These are phyloP conservation scores for Phyllosticta citribraziliensis DNA, from an alignment of 2,329 filamentous ascomycete species.

Conservation along the genomic window DNA sequence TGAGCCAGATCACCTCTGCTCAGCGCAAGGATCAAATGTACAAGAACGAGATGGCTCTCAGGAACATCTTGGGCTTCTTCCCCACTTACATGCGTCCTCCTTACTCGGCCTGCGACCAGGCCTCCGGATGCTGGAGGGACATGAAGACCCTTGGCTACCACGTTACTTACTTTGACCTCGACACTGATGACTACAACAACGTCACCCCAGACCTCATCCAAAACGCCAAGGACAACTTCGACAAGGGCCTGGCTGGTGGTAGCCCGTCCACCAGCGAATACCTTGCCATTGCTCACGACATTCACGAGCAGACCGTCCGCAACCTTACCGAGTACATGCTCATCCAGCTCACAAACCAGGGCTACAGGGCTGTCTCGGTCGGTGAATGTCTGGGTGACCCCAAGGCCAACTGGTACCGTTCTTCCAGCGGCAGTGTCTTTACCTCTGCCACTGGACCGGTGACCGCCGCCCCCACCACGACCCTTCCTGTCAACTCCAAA, in stretches of 20 bases:
- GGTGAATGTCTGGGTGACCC: slow-evolving; percentile 40
- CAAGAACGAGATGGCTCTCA: slow-evolving; percentile 46
- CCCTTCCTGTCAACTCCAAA: slow-evolving; percentile 21
- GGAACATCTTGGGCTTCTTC: slow-evolving; percentile 46
- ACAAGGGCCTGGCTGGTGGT: slow-evolving; percentile 31
- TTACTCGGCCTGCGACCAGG: slow-evolving; percentile 37
- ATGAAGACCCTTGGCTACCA: slow-evolving; percentile 45
- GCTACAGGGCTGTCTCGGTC: slow-evolving; percentile 37
- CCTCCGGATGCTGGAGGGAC: slow-evolving; percentile 29
- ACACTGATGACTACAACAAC: slow-evolving; percentile 53
- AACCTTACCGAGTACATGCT: slow-evolving; percentile 37
- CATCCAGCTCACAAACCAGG: slow-evolving; percentile 26
- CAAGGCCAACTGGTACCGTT: slow-evolving; percentile 39
- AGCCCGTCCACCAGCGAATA: slow-evolving; percentile 28
- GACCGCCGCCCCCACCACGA: slow-evolving; percentile 21
- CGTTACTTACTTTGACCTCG: slow-evolving; percentile 51
- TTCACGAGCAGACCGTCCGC: slow-evolving; percentile 36
- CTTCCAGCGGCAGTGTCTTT: slow-evolving; percentile 5
- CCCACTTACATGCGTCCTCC: slow-evolving; percentile 46
- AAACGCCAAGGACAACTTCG: slow-evolving; percentile 46
- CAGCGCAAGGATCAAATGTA: slow-evolving; percentile 40
- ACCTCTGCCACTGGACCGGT: slow-evolving; percentile 22
- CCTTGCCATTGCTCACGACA: slow-evolving; percentile 46
- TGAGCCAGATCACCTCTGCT: slow-evolving; percentile 34
- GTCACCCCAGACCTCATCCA: slow-evolving; percentile 38